These are phyloP conservation scores for Populus tomentosa DNA, from an alignment of 441 rosid species.

Conservation along the genomic window DNA sequence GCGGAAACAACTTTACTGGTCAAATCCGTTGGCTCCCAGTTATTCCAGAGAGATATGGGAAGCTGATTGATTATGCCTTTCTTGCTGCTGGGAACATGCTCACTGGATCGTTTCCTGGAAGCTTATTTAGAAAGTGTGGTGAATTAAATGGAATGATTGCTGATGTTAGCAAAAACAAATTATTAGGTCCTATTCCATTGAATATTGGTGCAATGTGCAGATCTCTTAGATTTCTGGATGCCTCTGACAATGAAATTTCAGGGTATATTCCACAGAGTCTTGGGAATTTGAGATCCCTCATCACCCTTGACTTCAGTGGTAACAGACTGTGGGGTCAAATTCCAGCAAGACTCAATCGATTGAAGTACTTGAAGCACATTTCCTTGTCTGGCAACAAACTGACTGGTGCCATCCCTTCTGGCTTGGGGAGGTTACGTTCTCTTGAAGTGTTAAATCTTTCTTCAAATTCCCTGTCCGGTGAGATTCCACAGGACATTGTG, in stretches of 20 bases:
- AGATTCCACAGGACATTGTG: conserved; percentile 33
- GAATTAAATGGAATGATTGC: conserved; percentile 37
- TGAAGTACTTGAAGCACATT: conserved; percentile 33
- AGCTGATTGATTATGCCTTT: conserved; percentile 32
- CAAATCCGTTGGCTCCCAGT: conserved; percentile 25
- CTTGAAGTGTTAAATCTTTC: conserved; percentile 39
- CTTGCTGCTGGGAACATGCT: conserved; percentile 35
- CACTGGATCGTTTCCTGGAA: no score
- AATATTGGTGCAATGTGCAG: conserved; percentile 40
- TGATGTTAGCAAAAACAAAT: conserved; percentile 47
- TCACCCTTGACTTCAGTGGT: conserved; percentile 41
- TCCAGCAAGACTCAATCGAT: conserved; percentile 32
- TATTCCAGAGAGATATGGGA: conserved; percentile 25
- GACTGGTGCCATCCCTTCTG: conserved; percentile 36
- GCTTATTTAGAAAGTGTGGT: conserved; percentile 32
- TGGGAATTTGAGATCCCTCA: conserved; percentile 40
- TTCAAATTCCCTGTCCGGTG: conserved; percentile 43
- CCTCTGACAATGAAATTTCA: conserved; percentile 41
- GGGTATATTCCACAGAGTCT: conserved; percentile 39
- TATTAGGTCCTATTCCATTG: conserved; percentile 40
- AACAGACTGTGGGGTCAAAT: conserved; percentile 45
- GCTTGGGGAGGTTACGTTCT: conserved; percentile 31
- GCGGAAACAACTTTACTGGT: conserved; percentile 32
- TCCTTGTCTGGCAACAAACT: conserved; percentile 52
- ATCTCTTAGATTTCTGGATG: conserved; percentile 47